phyloP scores from a whole-genome alignment of 2,329 filamentous ascomycete species.

The Cylindrodendrum hubeiense region DNA sequence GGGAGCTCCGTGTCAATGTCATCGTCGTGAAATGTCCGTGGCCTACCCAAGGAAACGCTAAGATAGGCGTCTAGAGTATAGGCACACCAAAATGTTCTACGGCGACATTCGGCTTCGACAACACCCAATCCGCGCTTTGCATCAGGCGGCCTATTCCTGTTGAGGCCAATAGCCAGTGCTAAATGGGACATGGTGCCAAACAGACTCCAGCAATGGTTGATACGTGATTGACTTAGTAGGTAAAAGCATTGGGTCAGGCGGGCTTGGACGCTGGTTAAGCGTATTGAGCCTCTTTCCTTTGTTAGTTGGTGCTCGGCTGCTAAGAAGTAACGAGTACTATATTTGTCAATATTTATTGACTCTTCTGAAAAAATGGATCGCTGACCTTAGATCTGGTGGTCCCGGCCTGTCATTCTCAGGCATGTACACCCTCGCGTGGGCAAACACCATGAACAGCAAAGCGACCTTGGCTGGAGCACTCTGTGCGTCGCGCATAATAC shows the following conservation, averaged over 20 bases:
- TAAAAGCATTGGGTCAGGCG: slow-evolving; percentile 58
- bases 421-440: slow-evolving; percentile 60
- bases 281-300: slow-evolving; percentile 53
- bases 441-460: slow-evolving; percentile 63
- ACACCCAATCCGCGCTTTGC: slow-evolving; percentile 30
- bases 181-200: slow-evolving; percentile 58
- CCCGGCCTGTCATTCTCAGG: slow-evolving; percentile 41
- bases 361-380: rapidly evolving
- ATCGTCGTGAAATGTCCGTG: slow-evolving; percentile 41
- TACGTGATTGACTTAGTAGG: slow-evolving; percentile 57
- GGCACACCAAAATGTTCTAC: slow-evolving; percentile 42
- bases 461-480: slow-evolving; percentile 51
- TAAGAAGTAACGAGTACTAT: slow-evolving; percentile 40
- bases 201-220: slow-evolving; percentile 61
- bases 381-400: slow-evolving; percentile 39
- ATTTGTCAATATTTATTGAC: background rate
- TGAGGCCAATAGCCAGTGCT: slow-evolving; percentile 50
- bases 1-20: slow-evolving; percentile 43
- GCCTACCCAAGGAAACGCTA: slow-evolving; percentile 39
- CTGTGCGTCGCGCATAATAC: slow-evolving; percentile 40
- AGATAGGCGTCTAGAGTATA: slow-evolving; percentile 42
- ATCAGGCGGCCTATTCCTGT: slow-evolving; percentile 32
- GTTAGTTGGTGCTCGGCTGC: slow-evolving; percentile 53
- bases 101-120: slow-evolving; percentile 38
- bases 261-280: slow-evolving; percentile 56